These are phyloP conservation scores for Cutaneotrichosporon arboriforme DNA, from an alignment of 1,284 basidiomycete species.

Conservation along the genomic window DNA sequence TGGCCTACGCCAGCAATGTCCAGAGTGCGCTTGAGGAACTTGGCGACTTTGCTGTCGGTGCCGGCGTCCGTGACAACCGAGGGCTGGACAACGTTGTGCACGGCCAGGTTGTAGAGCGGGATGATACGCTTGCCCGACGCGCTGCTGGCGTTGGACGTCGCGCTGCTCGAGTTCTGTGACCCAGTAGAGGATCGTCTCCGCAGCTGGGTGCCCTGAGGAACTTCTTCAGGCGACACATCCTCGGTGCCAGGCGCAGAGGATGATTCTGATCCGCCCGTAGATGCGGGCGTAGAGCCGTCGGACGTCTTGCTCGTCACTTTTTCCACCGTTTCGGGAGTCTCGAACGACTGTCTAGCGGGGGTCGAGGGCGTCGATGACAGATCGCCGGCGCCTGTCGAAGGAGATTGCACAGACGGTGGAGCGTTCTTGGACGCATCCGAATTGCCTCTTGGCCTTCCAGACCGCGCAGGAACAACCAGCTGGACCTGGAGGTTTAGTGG, in stretches of 20 bases:
- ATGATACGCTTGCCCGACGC: constrained; percentile 59
- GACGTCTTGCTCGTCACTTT: neutral
- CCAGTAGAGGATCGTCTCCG: neutral
- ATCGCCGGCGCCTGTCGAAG: neutral
- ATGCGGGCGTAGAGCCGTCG: neutral
- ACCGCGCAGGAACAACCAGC: constrained; percentile 55
- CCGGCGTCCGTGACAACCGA: constrained; percentile 65
- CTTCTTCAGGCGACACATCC: neutral
- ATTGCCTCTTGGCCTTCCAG: neutral
- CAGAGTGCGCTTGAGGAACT: constrained; percentile 76
- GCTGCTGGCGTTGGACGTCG: constrained; percentile 6
- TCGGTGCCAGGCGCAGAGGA: neutral
- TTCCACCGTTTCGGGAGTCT: neutral
- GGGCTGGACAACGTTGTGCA: constrained; percentile 85
- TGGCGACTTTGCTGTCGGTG: constrained; percentile 90
- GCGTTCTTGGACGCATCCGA: constrained; percentile 2
- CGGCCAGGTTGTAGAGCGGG: constrained; percentile 84
- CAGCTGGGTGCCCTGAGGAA: neutral
- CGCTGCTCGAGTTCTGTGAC: neutral
- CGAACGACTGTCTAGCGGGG: constrained; percentile 9
- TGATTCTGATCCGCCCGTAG: no score
- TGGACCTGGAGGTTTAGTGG: constrained; percentile 91
- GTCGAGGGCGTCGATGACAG: constrained; percentile 4
- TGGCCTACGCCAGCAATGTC: constrained; percentile 72
- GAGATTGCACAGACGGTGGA: neutral